Base-by-base conservation (phyloP, 2,329 filamentous ascomycete species). In the Diaporthe ilicicola region DNA sequence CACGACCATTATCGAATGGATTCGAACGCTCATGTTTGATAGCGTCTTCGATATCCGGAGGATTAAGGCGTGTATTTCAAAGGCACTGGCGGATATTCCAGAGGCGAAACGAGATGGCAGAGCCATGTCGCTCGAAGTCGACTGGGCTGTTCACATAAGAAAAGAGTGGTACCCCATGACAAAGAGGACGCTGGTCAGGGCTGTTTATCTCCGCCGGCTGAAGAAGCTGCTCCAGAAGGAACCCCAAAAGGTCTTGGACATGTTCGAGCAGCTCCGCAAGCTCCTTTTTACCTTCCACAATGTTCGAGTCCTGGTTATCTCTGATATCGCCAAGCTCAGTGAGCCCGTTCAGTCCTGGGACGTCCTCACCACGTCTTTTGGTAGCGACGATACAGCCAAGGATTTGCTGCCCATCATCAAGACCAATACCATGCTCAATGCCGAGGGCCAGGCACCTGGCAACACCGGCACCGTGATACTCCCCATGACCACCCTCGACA, bases 401-500 rank as follows among this genome's bases (percentile, higher is more conserved):
- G 83, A 88, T 0, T 86, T 97, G 68, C 85, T 90, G 17, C 91
- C 93, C 1, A 91, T 98, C 61, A 89, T 92, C 71, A 88, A 91
- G 74, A 89, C 91, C 10, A 86, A 88, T 65, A 87, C 89, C 48
- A 86, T 94, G n/a, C 89, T 97, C 68, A 97, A 90, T 74, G 85
- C 89, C 0, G 90, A 93, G 68, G 96, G 94, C 19, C 87, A 87
- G 67, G 89, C 89, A 8, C 93, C 95, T 0, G 96, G 96, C 17
- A 88, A 89, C 6, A 86, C 93, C 44, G 90, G 90, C 39, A 90
- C 92, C 39, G 92, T 94, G 75, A 88, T 99, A 67, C 89, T 98
- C 27, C 94, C 96, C 19, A 96, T 99, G 91, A 90, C 94, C 0
- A 93, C 94, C 0, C 92, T 98, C 65, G 96, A 99, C 82, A 97